Evolutionary conservation across 345 rosid genomes (phyloP), one percentile per base, ranked within the genome.

Genomic region (Triadica sebifera): DNA sequence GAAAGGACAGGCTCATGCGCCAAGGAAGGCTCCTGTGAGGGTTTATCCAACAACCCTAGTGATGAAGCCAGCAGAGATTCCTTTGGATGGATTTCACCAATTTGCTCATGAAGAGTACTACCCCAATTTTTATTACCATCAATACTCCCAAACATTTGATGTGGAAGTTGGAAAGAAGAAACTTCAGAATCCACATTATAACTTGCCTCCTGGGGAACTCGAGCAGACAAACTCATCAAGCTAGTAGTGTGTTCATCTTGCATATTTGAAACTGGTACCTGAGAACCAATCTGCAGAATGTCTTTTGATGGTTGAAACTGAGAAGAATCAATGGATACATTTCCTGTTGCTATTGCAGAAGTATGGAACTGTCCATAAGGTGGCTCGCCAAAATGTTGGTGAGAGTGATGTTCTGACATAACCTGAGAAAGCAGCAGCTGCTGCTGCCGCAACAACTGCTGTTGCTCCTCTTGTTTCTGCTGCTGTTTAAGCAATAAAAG

Each of bases 381-480:
- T 38, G 78, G 81, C 79, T 92, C 97, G 64, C 84, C 84, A 53
- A 88, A 76, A 16, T 55, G 79, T 79, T 83, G 88, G 55, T 81
- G 82, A 78, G 88, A 68, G 61, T 90, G 91, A 70, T 85, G 97
- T 78, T 89, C 93, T 55, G 86, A 80, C 59, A 90, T 77, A 83
- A 81, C 91, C 86, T 89, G 96, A 58, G 97, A 90, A 75, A 88
- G 90, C 73, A 93, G 79, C 79, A 89, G 97, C 61, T 88, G 92
- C 78, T 92, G 94, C 65, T 2, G 34, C 34, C 87, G 80, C 80
- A 94, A 77, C 75, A 92, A 77, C 84, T 89, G 93, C 77, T 90
- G 94, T 76, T 94, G 94, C 84, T 90, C 90, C 83, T 93, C 90
- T 73, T 87, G 97, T 72, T 89, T 84, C 81, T 87, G 94, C 75